Evolutionary conservation across 2,329 filamentous ascomycete species (phyloP).

Genomic region (Clonostachys byssicola): DNA sequence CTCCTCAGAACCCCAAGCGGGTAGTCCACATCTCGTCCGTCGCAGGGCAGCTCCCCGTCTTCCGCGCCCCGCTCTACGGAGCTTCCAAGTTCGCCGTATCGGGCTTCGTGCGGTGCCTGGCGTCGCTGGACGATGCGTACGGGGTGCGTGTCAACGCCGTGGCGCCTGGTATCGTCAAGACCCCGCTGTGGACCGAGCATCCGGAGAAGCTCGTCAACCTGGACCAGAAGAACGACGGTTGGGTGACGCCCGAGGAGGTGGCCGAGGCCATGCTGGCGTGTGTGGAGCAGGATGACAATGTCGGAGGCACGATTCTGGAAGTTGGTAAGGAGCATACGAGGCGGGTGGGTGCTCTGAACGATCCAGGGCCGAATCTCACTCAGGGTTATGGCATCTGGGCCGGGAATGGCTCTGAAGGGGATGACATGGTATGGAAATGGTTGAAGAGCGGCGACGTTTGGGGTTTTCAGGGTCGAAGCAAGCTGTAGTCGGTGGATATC

Average conservation of each 20-base stretch:
- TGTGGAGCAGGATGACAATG: conserved; percentile 21
- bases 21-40: conserved; percentile 30
- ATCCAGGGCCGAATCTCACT: conserved; percentile 27
- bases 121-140: conserved; percentile 19
- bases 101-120: conserved; percentile 34
- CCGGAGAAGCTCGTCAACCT: conserved; percentile 34
- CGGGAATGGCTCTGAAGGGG: too few species aligned
- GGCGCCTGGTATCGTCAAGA: conserved; percentile 36
- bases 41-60: conserved; percentile 24
- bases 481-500: too few species aligned
- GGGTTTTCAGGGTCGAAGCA: too few species aligned
- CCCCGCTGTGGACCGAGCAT: conserved; percentile 39
- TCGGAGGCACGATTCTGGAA: conserved; percentile 36
- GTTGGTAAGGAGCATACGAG: conserved; percentile 23
- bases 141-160: conserved; percentile 36
- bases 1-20: conserved; percentile 22
- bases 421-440: too few species aligned
- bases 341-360: conserved; percentile 24
- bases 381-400: too few species aligned
- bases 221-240: conserved; percentile 23
- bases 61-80: conserved; percentile 29
- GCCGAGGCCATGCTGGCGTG: conserved; percentile 37
- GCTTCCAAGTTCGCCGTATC: conserved; percentile 31
- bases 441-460: too few species aligned
- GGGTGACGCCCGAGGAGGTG: conserved; percentile 35